Percentiles rank a stretch among this genome's conserved stretches.
phyloP scores from a whole-genome alignment of 495 filamentous ascomycete genomes.

The Aspergillus ellipticus region DNA sequence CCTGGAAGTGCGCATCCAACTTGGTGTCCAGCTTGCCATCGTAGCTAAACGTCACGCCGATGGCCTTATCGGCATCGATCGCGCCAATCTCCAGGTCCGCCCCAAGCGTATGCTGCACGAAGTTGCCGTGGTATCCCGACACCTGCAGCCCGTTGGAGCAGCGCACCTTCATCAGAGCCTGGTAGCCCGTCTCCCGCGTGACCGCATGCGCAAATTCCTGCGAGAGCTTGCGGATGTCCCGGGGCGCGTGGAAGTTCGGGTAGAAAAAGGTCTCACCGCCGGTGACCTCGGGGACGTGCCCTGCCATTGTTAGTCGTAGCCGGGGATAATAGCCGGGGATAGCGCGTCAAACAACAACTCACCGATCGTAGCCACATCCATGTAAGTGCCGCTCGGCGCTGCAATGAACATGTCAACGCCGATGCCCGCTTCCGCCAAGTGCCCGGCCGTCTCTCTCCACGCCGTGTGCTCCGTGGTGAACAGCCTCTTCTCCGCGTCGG shows the following conservation, averaged over 20 bases:
- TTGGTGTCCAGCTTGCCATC: slow-evolving; percentile 96
- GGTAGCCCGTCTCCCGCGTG: slow-evolving; percentile 91
- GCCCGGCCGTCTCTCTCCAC: slow-evolving; percentile 78
- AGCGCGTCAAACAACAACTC: slow-evolving; percentile 24
- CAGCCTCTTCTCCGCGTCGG: slow-evolving; percentile 88
- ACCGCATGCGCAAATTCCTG: slow-evolving; percentile 84
- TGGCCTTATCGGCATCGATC: slow-evolving; percentile 88
- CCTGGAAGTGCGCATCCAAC: slow-evolving; percentile 96
- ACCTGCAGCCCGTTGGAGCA: slow-evolving; percentile 97
- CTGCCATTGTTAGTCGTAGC: slow-evolving; percentile 14
- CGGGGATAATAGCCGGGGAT: not conserved
- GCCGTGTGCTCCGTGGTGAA: slow-evolving; percentile 84
- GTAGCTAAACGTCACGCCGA: slow-evolving; percentile 90
- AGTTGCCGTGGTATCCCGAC: slow-evolving; percentile 90
- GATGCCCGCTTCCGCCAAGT: slow-evolving; percentile 83
- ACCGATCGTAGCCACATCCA: slow-evolving; percentile 95
- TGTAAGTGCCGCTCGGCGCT: slow-evolving; percentile 80
- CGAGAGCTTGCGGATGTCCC: slow-evolving; percentile 79
- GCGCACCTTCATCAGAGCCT: slow-evolving; percentile 96
- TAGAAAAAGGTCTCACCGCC: slow-evolving; percentile 96
- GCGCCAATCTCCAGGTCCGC: slow-evolving; percentile 94
- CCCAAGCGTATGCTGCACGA: slow-evolving; percentile 88
- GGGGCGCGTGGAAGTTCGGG: slow-evolving; percentile 85
- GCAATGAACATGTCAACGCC: slow-evolving; percentile 94
- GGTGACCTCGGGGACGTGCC: slow-evolving; percentile 52